Conservation (phyloP, 768 basidiomycete species). For the Austroboletus eburneus region DNA sequence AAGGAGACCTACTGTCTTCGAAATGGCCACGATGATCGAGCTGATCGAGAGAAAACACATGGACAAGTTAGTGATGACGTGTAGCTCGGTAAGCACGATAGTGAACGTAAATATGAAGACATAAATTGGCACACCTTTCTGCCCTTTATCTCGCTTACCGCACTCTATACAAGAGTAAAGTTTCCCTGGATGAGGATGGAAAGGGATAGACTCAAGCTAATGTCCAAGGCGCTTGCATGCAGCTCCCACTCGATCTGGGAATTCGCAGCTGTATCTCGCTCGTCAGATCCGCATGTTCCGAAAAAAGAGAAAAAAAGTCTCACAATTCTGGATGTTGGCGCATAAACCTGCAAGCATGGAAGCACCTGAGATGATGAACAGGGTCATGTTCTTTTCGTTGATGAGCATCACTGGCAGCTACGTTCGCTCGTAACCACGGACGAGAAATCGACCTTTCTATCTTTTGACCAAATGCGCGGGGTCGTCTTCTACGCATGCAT, state of each 20-base stretch:
- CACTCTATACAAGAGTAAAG: slow-evolving; percentile 34
- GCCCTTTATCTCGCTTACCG: slow-evolving; percentile 54
- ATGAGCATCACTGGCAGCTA: not conserved
- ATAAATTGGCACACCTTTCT: slow-evolving; percentile 46
- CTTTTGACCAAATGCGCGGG: slow-evolving; percentile 54
- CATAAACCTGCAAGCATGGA: slow-evolving; percentile 28
- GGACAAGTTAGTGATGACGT: slow-evolving; percentile 41
- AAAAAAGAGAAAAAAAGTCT: not conserved
- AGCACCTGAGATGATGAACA: slow-evolving; percentile 26
- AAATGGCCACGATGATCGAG: slow-evolving; percentile 54
- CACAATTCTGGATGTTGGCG: slow-evolving; percentile 30
- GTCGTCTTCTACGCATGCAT: slow-evolving; percentile 53
- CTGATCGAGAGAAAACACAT: slow-evolving; percentile 52
- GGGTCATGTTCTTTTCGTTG: slow-evolving; percentile 12
- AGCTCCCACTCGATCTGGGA: slow-evolving; percentile 59
- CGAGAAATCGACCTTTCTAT: slow-evolving; percentile 46
- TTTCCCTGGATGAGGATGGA: slow-evolving; percentile 72
- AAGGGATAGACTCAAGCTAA: slow-evolving; percentile 65
- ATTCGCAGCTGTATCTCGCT: slow-evolving; percentile 52
- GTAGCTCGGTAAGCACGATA: too few relatives aligned
- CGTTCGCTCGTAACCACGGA: not conserved
- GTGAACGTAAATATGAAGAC: not conserved
- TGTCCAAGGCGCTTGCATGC: slow-evolving; percentile 54
- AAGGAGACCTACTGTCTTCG: slow-evolving; percentile 51
- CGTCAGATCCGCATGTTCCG: not conserved